A percentile compares a stretch with the other conserved stretches of the same genome.
Conservation (phyloP, 192 early-diverging fungal genomes). For the Borealophlyctis nickersoniae region DNA sequence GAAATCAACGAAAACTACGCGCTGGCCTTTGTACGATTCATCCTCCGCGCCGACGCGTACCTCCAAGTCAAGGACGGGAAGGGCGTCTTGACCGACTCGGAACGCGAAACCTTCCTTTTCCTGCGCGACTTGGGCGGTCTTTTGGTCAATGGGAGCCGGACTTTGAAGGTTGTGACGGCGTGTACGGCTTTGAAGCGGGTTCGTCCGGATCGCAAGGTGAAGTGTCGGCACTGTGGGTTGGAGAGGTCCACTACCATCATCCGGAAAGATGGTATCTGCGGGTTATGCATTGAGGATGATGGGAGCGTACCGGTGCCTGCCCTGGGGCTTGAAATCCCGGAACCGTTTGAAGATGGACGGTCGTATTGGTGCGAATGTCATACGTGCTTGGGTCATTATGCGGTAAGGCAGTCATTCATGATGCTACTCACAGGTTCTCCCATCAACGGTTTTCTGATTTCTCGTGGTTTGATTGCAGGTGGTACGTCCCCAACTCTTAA, state of each 20-base stretch:
- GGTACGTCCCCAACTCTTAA: background rate
- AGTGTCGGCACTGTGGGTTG: background rate
- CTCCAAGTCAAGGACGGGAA: background rate
- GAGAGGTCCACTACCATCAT: background rate
- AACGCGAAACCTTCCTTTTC: background rate
- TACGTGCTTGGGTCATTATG: background rate
- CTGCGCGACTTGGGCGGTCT: background rate
- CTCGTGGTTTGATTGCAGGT: background rate
- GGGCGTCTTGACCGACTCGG: background rate
- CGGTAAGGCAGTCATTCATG: background rate
- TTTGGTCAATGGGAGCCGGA: background rate
- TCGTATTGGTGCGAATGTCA: background rate
- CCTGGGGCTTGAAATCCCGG: background rate
- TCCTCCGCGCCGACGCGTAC: background rate
- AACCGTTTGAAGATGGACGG: background rate
- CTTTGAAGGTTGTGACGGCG: background rate
- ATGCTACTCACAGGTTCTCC: background rate
- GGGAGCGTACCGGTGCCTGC: background rate
- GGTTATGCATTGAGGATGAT: background rate
- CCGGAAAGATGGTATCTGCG: background rate
- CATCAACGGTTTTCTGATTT: background rate
- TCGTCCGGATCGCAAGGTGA: background rate
- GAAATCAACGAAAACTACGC: slow-evolving; percentile 1
- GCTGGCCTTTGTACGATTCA: background rate
- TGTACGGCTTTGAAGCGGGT: background rate